Percentiles rank a stretch among this genome's conserved stretches.
Evolutionary conservation across 2,329 filamentous ascomycete species (phyloP).

Genomic region (Exophiala alcalophila): DNA sequence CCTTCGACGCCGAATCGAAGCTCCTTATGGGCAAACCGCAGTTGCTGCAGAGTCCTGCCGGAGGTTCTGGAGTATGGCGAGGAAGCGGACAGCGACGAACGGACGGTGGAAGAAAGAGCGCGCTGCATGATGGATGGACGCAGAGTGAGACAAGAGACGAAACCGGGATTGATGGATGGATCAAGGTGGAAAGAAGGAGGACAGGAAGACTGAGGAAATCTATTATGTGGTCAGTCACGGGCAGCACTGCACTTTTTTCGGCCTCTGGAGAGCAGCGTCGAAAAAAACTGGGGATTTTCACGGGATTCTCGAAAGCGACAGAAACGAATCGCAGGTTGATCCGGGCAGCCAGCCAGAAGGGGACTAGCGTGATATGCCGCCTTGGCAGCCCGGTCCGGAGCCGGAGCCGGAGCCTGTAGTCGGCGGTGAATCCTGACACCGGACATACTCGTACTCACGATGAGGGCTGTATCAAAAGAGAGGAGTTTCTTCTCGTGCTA

Average conservation of each 20-base stretch:
- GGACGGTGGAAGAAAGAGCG: slow-evolving; percentile 76
- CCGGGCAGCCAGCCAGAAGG: background rate
- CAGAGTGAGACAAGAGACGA: slow-evolving; percentile 14
- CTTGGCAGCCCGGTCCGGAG: background rate
- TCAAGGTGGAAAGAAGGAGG: slow-evolving; percentile 33
- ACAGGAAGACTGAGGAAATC: slow-evolving; percentile 27
- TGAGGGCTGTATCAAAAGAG: too few relatives aligned
- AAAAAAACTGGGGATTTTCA: slow-evolving; percentile 32
- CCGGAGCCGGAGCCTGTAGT: too few relatives aligned
- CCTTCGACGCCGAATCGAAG: slow-evolving; percentile 97
- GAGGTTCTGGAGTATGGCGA: slow-evolving; percentile 54
- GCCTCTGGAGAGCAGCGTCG: slow-evolving; percentile 30
- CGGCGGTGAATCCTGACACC: too few relatives aligned
- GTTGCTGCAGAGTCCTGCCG: slow-evolving; percentile 73
- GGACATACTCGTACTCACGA: too few relatives aligned
- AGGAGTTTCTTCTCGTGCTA: too few relatives aligned
- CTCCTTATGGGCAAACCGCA: slow-evolving; percentile 85
- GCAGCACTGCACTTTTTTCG: too few relatives aligned
- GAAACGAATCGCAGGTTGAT: too few relatives aligned
- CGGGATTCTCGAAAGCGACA: slow-evolving; percentile 20
- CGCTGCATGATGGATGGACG: slow-evolving; percentile 76
- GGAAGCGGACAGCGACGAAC: slow-evolving; percentile 75
- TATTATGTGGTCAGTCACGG: slow-evolving; percentile 11
- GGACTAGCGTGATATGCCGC: slow-evolving; percentile 6
- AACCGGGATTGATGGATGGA: slow-evolving; percentile 28